Percentiles rank a stretch among this genome's conserved stretches.
Conservation (phyloP, 768 basidiomycete genomes). For the Cystofilobasidium capitatum region DNA sequence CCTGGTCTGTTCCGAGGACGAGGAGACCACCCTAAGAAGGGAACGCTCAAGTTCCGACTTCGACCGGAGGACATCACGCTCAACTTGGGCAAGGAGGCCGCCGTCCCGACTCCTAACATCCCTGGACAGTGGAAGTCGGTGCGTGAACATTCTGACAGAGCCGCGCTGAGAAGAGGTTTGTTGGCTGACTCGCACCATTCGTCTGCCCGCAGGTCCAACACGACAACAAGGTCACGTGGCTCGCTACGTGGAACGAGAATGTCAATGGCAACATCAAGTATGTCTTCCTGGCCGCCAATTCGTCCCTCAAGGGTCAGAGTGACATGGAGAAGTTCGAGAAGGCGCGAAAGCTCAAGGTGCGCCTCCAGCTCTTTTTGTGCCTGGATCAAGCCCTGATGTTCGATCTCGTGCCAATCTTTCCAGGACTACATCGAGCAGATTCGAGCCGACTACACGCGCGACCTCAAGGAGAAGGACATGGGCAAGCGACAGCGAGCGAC, state of each 20-base stretch:
- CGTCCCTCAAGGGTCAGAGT: conserved; percentile 93
- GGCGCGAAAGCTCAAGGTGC: conserved; percentile 85
- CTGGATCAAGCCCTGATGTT: no score
- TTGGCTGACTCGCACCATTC: not conserved
- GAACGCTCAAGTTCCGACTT: conserved; percentile 80
- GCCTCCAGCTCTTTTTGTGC: conserved; percentile 22
- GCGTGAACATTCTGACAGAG: conserved; percentile 33
- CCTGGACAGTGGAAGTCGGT: conserved; percentile 84
- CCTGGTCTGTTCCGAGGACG: conserved; percentile 97
- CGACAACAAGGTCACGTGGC: conserved; percentile 96
- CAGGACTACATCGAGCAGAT: conserved; percentile 86
- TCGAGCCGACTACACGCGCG: conserved; percentile 72
- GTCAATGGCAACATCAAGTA: conserved; percentile 93
- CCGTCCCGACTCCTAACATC: conserved; percentile 76
- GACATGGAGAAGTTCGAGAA: conserved; percentile 98
- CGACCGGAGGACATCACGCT: conserved; percentile 89
- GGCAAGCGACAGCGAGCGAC: conserved; percentile 94
- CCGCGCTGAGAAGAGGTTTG: no score
- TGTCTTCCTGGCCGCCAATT: conserved; percentile 94
- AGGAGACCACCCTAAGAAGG: conserved; percentile 97
- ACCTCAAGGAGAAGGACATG: conserved; percentile 84
- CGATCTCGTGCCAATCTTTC: not conserved
- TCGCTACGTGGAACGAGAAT: conserved; percentile 98
- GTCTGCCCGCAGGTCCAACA: conserved; percentile 44
- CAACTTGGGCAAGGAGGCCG: conserved; percentile 72